phyloP scores from a whole-genome alignment of 2,329 filamentous ascomycete genomes.

The Pleoardoris graminearum region DNA sequence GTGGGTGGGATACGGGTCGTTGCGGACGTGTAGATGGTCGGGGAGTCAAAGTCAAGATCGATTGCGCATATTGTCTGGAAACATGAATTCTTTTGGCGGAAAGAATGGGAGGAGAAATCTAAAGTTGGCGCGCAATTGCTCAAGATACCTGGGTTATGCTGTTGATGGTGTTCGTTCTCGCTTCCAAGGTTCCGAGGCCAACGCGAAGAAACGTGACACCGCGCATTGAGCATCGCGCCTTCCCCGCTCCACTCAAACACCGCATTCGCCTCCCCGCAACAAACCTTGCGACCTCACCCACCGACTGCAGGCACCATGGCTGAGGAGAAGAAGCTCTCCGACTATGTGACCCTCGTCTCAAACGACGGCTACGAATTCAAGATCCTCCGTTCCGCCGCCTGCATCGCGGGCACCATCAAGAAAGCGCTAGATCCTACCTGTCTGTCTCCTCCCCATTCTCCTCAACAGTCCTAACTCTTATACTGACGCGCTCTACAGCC shows the following conservation, averaged over 20 bases:
- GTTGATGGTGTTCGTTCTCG: too few relatives aligned
- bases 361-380: conserved; percentile 78
- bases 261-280: conserved; percentile 12
- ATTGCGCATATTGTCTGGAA: background rate
- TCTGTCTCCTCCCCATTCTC: conserved; percentile 42
- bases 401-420: conserved; percentile 72
- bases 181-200: too few relatives aligned
- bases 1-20: background rate
- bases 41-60: too few relatives aligned
- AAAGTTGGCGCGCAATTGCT: too few relatives aligned
- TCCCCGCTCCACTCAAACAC: background rate
- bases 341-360: conserved; percentile 78
- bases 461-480: background rate
- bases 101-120: background rate
- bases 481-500: conserved; percentile 47
- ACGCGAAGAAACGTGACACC: conserved; percentile 34
- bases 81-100: too few relatives aligned
- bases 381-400: conserved; percentile 70
- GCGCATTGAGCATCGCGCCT: conserved; percentile 17
- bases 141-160: too few relatives aligned
- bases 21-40: background rate
- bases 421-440: conserved; percentile 73
- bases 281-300: background rate
- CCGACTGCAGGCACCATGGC: conserved; percentile 21
- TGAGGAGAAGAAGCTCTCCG: conserved; percentile 47